Evolutionary conservation across 2,329 filamentous ascomycete genomes (phyloP), one percentile per base, ranked within the genome.

Genomic region (Penicillium sp.): DNA sequence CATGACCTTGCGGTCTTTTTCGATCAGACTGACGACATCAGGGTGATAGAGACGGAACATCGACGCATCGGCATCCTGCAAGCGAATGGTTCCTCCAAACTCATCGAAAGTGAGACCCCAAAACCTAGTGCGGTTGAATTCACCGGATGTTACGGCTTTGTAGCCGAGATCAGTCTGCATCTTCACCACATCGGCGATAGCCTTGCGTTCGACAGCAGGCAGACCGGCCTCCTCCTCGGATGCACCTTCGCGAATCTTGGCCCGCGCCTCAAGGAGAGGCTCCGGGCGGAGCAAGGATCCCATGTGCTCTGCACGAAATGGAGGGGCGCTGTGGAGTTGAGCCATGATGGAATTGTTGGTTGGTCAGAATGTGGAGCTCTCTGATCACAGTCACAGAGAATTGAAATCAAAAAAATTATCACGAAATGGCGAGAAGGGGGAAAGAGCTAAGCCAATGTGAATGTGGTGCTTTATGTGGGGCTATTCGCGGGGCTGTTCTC

Each of bases 31-130:
- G 24, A 68, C 66, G 5, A 68, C 65, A 31, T 68, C 66, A 8
- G 66, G 66, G 44, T 68, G 66, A 53, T 68, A 68, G 10, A 68
- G 61, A 46, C 66, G 53, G 58, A 68, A 68, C 62, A 67, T 66
- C 8, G 65, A 65, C 7, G 65, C 58, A n/a, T 67, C 63, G 3
- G 66, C 66, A 48, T 68, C 58, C 48, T 67, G 62, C 27, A 68
- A 56, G 50, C 65, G 66, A 39, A 65, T 62, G 16, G 63, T 65
- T 55, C 66, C 66, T 37, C 65, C 43, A 35, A 66, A 66, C 51
- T 66, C 63, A 46, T 66, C 64, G 60, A 63, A 66, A 58, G 59
- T 66, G 39, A 64, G 46, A 16, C 64, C 63, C 63, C 64, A 66
- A 55, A 65, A 65, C 26, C 63, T 63, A 26, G 63, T 66, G 9